These are phyloP conservation scores for Agastache rugosa DNA, from an alignment of 257 asterid genomes.

Conservation along the genomic window DNA sequence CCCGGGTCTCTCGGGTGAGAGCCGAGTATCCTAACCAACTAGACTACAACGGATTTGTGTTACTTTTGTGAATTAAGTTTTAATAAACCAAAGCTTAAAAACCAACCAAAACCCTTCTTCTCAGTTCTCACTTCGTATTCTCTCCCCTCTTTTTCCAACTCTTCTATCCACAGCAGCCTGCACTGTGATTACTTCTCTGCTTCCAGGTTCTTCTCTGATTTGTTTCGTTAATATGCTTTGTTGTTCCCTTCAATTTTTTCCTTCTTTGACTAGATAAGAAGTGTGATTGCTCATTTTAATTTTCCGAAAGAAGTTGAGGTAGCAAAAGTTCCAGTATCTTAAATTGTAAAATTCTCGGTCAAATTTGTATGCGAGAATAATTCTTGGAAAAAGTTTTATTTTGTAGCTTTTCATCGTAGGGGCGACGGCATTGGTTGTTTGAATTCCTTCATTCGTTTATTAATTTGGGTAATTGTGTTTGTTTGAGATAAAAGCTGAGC, in stretches of 20 bases:
- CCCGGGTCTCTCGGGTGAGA: slow-evolving; percentile 99
- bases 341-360: slow-evolving; percentile 8
- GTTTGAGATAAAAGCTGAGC: background rate
- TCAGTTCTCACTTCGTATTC: no score
- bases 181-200: slow-evolving; percentile 23
- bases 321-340: background rate
- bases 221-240: background rate
- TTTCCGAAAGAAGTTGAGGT: slow-evolving; percentile 22
- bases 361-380: background rate
- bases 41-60: slow-evolving; percentile 80
- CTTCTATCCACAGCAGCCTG: slow-evolving; percentile 39
- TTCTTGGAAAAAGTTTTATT: background rate
- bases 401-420: slow-evolving; percentile 9
- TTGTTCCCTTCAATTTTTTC: background rate
- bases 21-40: slow-evolving; percentile 97
- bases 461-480: background rate
- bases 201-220: slow-evolving; percentile 31
- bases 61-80: no score
- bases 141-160: slow-evolving; percentile 19
- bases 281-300: slow-evolving; percentile 26
- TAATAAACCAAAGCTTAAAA: background rate
- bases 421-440: slow-evolving; percentile 18
- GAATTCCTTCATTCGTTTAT: slow-evolving; percentile 19
- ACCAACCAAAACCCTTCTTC: slow-evolving; percentile 21
- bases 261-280: background rate